phyloP scores from a whole-genome alignment of 2,329 filamentous ascomycete species.

The Monosporascus sp. region DNA sequence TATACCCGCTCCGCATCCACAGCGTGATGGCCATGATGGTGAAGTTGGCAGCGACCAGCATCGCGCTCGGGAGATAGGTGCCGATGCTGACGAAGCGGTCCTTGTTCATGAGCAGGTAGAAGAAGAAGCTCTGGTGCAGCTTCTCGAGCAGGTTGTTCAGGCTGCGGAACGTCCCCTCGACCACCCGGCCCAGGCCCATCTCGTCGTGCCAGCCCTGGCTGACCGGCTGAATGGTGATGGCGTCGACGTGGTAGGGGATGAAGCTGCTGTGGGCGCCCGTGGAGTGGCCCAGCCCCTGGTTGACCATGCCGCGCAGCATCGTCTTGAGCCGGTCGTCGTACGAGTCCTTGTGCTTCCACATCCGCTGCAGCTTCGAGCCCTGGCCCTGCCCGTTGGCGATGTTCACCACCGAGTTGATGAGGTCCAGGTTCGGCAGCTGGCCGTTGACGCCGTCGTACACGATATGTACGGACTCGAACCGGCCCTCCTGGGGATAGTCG shows the following conservation, averaged over 20 bases:
- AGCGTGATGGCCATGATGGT: constrained; percentile 90
- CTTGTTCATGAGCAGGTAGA: constrained; percentile 88
- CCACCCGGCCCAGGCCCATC: constrained; percentile 84
- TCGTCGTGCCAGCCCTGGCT: constrained; percentile 96
- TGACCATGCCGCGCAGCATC: constrained; percentile 88
- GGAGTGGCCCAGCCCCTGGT: constrained; percentile 82
- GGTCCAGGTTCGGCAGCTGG: constrained; percentile 88
- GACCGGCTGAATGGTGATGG: constrained; percentile 85
- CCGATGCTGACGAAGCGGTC: constrained; percentile 97
- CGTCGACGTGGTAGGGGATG: constrained; percentile 96
- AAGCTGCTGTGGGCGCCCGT: constrained; percentile 92
- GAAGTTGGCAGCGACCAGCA: constrained; percentile 91
- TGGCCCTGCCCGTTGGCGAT: constrained; percentile 88
- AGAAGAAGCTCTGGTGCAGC: constrained; percentile 98
- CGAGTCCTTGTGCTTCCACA: constrained; percentile 70
- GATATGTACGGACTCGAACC: constrained; percentile 84
- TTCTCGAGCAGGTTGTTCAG: constrained; percentile 96
- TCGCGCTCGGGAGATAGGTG: constrained; percentile 95
- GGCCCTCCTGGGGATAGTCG: constrained; percentile 80
- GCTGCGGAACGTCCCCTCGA: constrained; percentile 88
- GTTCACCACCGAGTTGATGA: constrained; percentile 88
- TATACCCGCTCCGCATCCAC: constrained; percentile 83
- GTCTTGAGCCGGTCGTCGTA: constrained; percentile 81
- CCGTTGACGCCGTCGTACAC: constrained; percentile 95
- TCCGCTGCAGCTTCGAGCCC: constrained; percentile 75